phyloP scores from a whole-genome alignment of 306 rosid species.

The Astragalus membranaceus region DNA sequence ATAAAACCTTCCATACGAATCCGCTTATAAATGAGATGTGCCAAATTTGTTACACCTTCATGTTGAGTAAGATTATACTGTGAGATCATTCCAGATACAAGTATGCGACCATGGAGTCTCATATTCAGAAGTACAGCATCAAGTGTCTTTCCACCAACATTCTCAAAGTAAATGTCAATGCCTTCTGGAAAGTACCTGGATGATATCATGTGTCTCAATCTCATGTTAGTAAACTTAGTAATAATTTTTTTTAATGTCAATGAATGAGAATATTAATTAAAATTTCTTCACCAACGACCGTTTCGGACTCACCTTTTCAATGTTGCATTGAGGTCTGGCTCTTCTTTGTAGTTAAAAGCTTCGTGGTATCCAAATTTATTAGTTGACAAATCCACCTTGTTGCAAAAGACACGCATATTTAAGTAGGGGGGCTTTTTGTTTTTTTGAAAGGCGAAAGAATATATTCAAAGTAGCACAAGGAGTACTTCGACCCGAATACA shows the following conservation, averaged over 20 bases:
- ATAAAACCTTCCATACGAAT: conserved; percentile 13
- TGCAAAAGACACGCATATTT: not conserved
- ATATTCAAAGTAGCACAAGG: too few relatives aligned
- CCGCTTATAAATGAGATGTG: conserved; percentile 16
- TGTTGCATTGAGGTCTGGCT: conserved; percentile 14
- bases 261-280: not conserved
- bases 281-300: not conserved
- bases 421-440: not conserved
- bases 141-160: conserved; percentile 32
- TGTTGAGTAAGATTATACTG: conserved; percentile 25
- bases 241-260: not conserved
- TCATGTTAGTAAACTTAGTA: not conserved
- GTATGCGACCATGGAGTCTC: conserved; percentile 20
- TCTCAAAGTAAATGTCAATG: conserved; percentile 30
- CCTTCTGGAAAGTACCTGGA: conserved; percentile 32
- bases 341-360: conserved; percentile 34
- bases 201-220: not conserved
- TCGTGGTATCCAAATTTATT: conserved; percentile 25
- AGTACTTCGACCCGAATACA: too few relatives aligned
- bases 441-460: too few relatives aligned
- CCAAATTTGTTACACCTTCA: conserved; percentile 29
- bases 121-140: conserved; percentile 30
- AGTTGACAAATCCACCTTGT: conserved; percentile 28
- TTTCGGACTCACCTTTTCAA: conserved; percentile 13
- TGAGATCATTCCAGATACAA: conserved; percentile 31